Conservation (phyloP, 768 basidiomycete genomes). For the Tylopilus rubrobrunneus region DNA sequence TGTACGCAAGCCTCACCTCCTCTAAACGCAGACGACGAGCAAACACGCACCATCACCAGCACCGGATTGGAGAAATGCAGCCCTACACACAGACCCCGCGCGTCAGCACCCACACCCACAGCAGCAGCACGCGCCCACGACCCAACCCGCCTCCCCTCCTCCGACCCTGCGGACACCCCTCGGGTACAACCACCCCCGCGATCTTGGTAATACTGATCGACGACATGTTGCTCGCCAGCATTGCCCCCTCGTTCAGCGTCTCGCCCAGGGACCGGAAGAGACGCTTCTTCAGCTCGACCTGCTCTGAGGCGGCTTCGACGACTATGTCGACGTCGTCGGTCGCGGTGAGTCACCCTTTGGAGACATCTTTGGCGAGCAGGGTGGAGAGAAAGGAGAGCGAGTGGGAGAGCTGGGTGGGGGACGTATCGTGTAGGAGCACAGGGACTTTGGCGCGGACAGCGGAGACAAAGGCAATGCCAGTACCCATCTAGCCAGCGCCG, state of each 20-base stretch:
- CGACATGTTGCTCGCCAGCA: constrained; percentile 90
- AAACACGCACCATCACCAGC: constrained; percentile 77
- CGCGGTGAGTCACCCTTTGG: constrained; percentile 70
- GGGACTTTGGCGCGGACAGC: constrained; percentile 82
- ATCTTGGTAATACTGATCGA: constrained; percentile 95
- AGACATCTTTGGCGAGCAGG: constrained; percentile 84
- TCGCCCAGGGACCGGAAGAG: constrained; percentile 72
- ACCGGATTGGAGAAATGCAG: constrained; percentile 97
- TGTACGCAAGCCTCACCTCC: constrained; percentile 19
- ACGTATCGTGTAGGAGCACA: constrained; percentile 82
- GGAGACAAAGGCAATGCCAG: constrained; percentile 87
- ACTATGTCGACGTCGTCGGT: constrained; percentile 86
- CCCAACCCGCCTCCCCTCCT: constrained; percentile 62
- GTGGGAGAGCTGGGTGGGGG: constrained; percentile 65
- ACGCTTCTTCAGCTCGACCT: constrained; percentile 67
- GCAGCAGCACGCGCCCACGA: constrained; percentile 58
- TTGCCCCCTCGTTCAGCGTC: constrained; percentile 65
- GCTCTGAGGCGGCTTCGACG: constrained; percentile 91
- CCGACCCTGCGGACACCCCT: constrained; percentile 56
- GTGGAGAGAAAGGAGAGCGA: constrained; percentile 75
- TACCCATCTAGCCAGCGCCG: constrained; percentile 86
- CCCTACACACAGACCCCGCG: constrained; percentile 39
- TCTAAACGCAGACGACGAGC: background rate
- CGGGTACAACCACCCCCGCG: constrained; percentile 72
- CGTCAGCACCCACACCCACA: background rate